Conservation (phyloP, 2,329 filamentous ascomycete species). For the Fusarium begoniae region DNA sequence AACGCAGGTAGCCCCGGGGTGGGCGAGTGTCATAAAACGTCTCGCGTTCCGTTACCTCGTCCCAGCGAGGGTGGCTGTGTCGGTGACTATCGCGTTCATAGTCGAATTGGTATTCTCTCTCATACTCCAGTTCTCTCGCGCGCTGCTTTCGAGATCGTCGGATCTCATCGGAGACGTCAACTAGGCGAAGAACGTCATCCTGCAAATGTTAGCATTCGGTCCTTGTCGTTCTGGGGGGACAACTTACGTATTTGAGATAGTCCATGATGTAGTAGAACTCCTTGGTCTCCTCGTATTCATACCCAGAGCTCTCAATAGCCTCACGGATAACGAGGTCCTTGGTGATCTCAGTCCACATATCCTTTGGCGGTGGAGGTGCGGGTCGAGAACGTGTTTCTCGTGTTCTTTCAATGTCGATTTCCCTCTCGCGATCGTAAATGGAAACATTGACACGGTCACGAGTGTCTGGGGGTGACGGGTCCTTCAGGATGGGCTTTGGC, state of each 20-base stretch:
- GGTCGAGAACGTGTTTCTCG: conserved; percentile 57
- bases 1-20: conserved; percentile 43
- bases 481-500: conserved; percentile 36
- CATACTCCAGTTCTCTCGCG: conserved; percentile 64
- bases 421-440: conserved; percentile 57
- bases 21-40: conserved; percentile 67
- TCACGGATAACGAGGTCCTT: conserved; percentile 89
- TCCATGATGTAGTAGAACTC: conserved; percentile 93
- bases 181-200: conserved; percentile 88
- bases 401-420: conserved; percentile 65
- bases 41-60: conserved; percentile 75
- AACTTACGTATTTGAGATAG: conserved; percentile 85
- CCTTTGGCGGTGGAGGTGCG: conserved; percentile 57
- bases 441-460: conserved; percentile 57
- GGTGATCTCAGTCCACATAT: conserved; percentile 97
- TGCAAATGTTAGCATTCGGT: conserved; percentile 48
- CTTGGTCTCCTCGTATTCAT: conserved; percentile 90
- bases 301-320: conserved; percentile 84
- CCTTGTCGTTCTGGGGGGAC: not conserved
- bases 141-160: conserved; percentile 68
- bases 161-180: conserved; percentile 84
- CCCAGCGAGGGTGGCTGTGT: conserved; percentile 53
- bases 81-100: conserved; percentile 56
- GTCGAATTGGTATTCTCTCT: conserved; percentile 65
- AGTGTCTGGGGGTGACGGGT: conserved; percentile 42